Evolutionary conservation across 805 yeast species (phyloP), one percentile per base, ranked within the genome.

Genomic region (Lipomyces mesembrius): DNA sequence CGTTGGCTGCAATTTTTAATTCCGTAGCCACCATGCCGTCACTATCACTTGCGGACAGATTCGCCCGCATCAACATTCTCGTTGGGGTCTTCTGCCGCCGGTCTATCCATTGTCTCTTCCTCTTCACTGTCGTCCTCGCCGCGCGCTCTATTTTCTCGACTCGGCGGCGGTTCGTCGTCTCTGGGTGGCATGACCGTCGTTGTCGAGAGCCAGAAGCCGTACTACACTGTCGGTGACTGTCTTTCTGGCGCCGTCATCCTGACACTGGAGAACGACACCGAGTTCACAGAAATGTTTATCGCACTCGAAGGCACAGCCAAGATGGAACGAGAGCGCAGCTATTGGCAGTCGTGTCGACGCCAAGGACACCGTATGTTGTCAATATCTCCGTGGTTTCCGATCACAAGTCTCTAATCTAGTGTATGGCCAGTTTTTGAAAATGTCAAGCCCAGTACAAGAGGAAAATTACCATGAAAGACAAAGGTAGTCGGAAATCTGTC

Each of bases 301-400:
- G n/a, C 61, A 20, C 62, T 67, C 20, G 70, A 67, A 56, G 70
- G 70, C 6, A 57, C 43, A 25, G 63, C 63, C 25, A 54, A 54
- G 35, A 54, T 67, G 68, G 67, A 64, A 29, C 49, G 62, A 60
- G 25, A 59, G 60, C 34, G 34, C 56, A 4, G 53, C 62, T 49
- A 35, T 64, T 17, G 51, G 49, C 43, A 57, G 32, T 60, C 29
- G 59, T 9, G 22, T 59, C 61, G 27, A 43, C 25, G 34, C 27
- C 52, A 61, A 61, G 22, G 34, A 56, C 25, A 64, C 67, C 2
- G 67, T 65, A 65, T 9, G 62, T 20, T 32, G n/a, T 34, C 29
- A 11, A 14, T 3, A 27, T 7, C 32, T 29, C 32, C n/a, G 29
- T 51, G 9, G 29, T 32, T 35, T 27, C 9, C 5, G 14, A 6